Percentiles rank a stretch among this genome's conserved stretches.
Evolutionary conservation across 495 filamentous ascomycete genomes (phyloP).

Genomic region (Penicillium nucicola): DNA sequence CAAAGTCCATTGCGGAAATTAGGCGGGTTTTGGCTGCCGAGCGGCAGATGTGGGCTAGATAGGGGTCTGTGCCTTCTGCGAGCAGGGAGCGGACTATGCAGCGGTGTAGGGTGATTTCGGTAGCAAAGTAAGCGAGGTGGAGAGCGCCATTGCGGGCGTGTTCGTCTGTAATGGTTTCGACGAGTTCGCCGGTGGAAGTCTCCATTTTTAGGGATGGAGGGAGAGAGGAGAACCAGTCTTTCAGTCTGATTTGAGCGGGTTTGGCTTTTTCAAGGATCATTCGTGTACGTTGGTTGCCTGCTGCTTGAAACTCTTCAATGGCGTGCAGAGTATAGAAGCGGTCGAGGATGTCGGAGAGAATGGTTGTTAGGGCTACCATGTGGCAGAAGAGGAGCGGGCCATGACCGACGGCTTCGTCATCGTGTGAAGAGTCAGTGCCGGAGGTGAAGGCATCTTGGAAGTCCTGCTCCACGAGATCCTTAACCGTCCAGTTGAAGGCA

Average conservation of each 20-base stretch:
- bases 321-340: conserved; percentile 59
- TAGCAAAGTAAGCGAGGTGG: conserved; percentile 60
- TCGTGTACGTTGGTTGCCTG: conserved; percentile 47
- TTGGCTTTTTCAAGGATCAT: conserved; percentile 60
- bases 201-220: conserved; percentile 55
- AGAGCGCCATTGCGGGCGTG: conserved; percentile 49
- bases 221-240: conserved; percentile 56
- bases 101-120: conserved; percentile 60
- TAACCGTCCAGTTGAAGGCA: conserved; percentile 55
- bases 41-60: conserved; percentile 89
- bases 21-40: conserved; percentile 66
- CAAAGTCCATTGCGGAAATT: conserved; percentile 56
- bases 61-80: conserved; percentile 41
- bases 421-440: conserved; percentile 28
- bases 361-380: conserved; percentile 56
- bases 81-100: conserved; percentile 55
- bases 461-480: conserved; percentile 50
- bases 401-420: conserved; percentile 40
- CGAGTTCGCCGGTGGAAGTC: conserved; percentile 35
- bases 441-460: conserved; percentile 40
- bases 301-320: conserved; percentile 49
- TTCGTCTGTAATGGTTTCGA: conserved; percentile 39
- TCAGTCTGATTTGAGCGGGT: conserved; percentile 56
- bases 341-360: conserved; percentile 58
- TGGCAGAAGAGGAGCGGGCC: conserved; percentile 54